Conservation (phyloP, 1,284 basidiomycete species). For the Leccinum huronense region DNA sequence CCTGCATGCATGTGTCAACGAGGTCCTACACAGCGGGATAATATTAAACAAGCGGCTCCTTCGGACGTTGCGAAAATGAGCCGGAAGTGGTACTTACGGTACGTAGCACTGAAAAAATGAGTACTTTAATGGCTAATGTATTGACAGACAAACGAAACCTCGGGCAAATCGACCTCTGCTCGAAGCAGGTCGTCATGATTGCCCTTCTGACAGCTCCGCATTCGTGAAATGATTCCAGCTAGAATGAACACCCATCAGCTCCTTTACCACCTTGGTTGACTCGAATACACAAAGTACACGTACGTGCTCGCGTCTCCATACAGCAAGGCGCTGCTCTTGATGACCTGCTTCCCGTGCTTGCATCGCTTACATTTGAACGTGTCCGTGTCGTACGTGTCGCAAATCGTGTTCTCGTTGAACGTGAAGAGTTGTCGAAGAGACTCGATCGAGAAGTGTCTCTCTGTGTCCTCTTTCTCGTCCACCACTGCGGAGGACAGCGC, state of each 20-base stretch:
- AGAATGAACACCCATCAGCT: conserved; percentile 34
- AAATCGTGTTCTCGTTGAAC: conserved; percentile 85
- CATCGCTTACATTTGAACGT: conserved; percentile 98
- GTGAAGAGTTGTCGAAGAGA: conserved; percentile 89
- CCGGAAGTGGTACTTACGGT: too few relatives aligned
- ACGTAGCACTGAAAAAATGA: too few relatives aligned
- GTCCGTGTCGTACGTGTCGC: conserved; percentile 83
- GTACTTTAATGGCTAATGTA: conserved; percentile 74
- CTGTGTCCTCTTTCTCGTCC: conserved; percentile 94
- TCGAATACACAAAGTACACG: conserved; percentile 37
- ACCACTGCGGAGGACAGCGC: conserved; percentile 96
- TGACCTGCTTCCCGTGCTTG: conserved; percentile 80
- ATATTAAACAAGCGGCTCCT: too few relatives aligned
- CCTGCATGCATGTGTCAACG: too few relatives aligned
- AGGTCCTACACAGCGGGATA: too few relatives aligned
- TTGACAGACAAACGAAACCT: conserved; percentile 91
- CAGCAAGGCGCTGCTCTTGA: conserved; percentile 83
- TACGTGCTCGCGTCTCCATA: conserved; percentile 98
- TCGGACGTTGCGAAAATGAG: too few relatives aligned
- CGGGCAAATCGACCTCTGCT: conserved; percentile 81
- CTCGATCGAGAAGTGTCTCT: conserved; percentile 93
- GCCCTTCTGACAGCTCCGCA: conserved; percentile 77
- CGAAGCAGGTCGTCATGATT: conserved; percentile 96
- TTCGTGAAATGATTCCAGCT: conserved; percentile 99
- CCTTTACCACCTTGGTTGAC: neutral